phyloP scores from a whole-genome alignment of 345 rosid species.

The Moricandia moricandioides region DNA sequence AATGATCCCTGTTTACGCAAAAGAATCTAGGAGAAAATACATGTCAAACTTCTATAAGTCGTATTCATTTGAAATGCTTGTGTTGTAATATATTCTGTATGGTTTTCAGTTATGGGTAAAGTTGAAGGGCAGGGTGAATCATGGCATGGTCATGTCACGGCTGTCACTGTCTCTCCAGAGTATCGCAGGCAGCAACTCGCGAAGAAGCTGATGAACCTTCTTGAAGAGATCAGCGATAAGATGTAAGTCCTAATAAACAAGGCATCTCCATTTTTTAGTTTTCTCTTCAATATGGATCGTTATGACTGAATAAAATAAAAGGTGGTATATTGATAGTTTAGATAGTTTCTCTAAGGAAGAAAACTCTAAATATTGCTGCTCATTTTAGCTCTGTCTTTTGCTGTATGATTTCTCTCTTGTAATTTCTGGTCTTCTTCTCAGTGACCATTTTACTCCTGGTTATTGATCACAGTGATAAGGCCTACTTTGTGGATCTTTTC shows the following conservation, averaged over 20 bases:
- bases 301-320: background rate
- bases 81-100: slow-evolving; percentile 14
- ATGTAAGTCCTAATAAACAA: slow-evolving; percentile 51
- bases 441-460: background rate
- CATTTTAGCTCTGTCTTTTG: background rate
- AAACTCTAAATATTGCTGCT: background rate
- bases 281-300: background rate
- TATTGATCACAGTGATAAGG: slow-evolving; percentile 63
- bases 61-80: background rate
- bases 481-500: slow-evolving; percentile 36
- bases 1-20: background rate
- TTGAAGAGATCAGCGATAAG: slow-evolving; percentile 83
- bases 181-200: slow-evolving; percentile 91
- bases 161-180: slow-evolving; percentile 85
- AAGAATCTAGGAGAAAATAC: background rate
- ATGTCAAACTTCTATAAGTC: background rate
- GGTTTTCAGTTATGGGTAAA: slow-evolving; percentile 80
- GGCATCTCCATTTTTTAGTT: background rate
- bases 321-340: background rate
- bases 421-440: background rate
- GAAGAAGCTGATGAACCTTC: slow-evolving; percentile 82
- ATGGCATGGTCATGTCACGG: slow-evolving; percentile 98
- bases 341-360: slow-evolving; percentile 9
- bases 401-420: background rate
- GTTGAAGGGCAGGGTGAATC: slow-evolving; percentile 98